These are phyloP conservation scores for Fusarium lyarnte DNA, from an alignment of 2,329 filamentous ascomycete species.

Conservation along the genomic window DNA sequence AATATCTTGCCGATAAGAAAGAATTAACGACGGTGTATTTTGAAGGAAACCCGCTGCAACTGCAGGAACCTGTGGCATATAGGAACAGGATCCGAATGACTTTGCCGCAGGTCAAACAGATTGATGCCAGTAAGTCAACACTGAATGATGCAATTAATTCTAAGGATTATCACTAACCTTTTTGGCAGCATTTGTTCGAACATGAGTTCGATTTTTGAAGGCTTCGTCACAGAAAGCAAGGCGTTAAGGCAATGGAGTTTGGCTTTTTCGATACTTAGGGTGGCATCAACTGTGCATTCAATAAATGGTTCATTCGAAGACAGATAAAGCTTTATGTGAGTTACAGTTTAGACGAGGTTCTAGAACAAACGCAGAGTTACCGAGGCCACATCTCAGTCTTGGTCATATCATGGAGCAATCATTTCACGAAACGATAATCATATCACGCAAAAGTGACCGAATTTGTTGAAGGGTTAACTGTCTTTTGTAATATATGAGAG, in stretches of 20 bases:
- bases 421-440: not conserved
- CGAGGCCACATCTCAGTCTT: not conserved
- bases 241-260: constrained; percentile 34
- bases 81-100: constrained; percentile 92
- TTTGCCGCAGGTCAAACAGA: constrained; percentile 88
- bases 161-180: not conserved
- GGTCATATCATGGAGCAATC: not conserved
- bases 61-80: constrained; percentile 82
- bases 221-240: constrained; percentile 36
- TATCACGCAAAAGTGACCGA: not conserved
- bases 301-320: constrained; percentile 6
- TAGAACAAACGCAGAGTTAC: not conserved
- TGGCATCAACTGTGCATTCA: constrained; percentile 18
- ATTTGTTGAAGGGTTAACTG: constrained; percentile 23
- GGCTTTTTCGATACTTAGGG: constrained; percentile 20
- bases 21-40: constrained; percentile 92
- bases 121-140: constrained; percentile 88
- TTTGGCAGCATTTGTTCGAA: constrained; percentile 47
- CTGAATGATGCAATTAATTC: no score
- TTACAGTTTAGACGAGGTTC: constrained; percentile 1
- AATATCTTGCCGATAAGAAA: constrained; percentile 79
- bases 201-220: constrained; percentile 21
- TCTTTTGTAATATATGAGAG: constrained; percentile 42
- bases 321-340: constrained; percentile 2
- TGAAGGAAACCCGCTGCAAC: constrained; percentile 91